Base-by-base conservation (phyloP, 768 basidiomycete species). In the Boletus rubropictus region DNA sequence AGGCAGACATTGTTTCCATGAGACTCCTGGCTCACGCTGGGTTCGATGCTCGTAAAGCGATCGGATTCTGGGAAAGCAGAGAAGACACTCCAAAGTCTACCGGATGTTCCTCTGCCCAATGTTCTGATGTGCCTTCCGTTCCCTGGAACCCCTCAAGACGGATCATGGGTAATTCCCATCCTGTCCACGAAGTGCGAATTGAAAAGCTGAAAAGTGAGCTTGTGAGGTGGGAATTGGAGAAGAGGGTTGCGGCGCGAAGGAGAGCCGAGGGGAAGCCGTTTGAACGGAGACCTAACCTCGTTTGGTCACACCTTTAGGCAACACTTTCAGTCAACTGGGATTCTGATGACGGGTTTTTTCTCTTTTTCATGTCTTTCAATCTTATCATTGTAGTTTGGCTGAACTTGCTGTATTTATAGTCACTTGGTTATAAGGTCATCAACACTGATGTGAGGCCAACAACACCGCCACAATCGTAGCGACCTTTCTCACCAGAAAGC, bases 1-100 rank as follows among this genome's bases (percentile, higher is more conserved):
- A 99, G 63, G 95, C 93, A 12, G 93, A 97, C 61, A 68, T 90
- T 27, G 91, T 94, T 31, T 92, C 89, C 11, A 77, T 85, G 7
- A 76, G 93, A 51, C 72, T 99, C n/a, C 80, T 99, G 29, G 91
- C 94, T 0, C 79, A 91, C 61, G 86, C 94, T 0, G 90, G 92
- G 5, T 97, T 87, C 60, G 90, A 96, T 68, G 88, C 94, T 3
- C 79, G 84, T 29, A 71, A 74, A 38, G 89, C 95, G 7, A 75
- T 93, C 36, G 71, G 69, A 12, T 95, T 96, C 63, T 97, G 94
- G 89, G 82, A 90, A 60, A 65, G 70, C 34, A 74, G 82, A 38
- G 65, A 72, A 20, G 69, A 71, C 20, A 7, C 49, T 1, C 42
- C 51, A 7, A 47, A 48, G 36, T 48, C 44, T n/a, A 46, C 52